Evolutionary conservation across 192 early-diverging fungal genomes (phyloP), one percentile per base, ranked within the genome.

Genomic region (Chytriomyces hyalinus): DNA sequence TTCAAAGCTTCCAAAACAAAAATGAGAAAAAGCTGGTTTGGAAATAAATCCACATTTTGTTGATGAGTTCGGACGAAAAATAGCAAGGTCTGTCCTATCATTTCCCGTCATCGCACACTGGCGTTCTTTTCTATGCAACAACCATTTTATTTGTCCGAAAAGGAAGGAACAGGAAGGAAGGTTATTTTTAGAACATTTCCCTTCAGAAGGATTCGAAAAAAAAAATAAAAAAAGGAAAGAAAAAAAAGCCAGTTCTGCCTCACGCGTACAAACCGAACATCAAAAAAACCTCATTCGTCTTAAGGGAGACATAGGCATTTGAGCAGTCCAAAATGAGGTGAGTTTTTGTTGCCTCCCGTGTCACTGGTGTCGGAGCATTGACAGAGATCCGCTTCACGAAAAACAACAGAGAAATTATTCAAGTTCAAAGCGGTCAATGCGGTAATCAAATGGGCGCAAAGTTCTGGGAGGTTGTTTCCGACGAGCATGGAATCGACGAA

Each of bases 361-460:
- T 26, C 13, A 26, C 63, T 1, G 1, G 48, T 8, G 17, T 68
- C 6, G 0, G 17, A 11, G n/a, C 63, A 11, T 26, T 13, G 26
- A 13, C 15, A 65, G 48, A 65, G 48, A 68, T 48, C 66, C 8
- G 44, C 28, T 15, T 15, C 24, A 11, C 5, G 24, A 15, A 17
- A 26, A 15, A 15, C n/a, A n/a, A 11, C 72, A 75, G 94, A 85
- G 94, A 96, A 90, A 96, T 96, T 79, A 92, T 97, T 76, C 93
- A 96, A 87, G 89, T 97, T 79, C 96, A 97, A 87, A 94, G 93
- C 70, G 94, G 95, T 71, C 94, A 97, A 89, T 96, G 94, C 80
- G 94, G 94, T 84, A 97, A 96, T 90, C 82, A 90, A 79, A 90
- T 90, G 67, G 89, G 96, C 85, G 88, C 93, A 83, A 94, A 94